phyloP scores from a whole-genome alignment of 495 filamentous ascomycete genomes.

The Hyaloscypha bicolor region DNA sequence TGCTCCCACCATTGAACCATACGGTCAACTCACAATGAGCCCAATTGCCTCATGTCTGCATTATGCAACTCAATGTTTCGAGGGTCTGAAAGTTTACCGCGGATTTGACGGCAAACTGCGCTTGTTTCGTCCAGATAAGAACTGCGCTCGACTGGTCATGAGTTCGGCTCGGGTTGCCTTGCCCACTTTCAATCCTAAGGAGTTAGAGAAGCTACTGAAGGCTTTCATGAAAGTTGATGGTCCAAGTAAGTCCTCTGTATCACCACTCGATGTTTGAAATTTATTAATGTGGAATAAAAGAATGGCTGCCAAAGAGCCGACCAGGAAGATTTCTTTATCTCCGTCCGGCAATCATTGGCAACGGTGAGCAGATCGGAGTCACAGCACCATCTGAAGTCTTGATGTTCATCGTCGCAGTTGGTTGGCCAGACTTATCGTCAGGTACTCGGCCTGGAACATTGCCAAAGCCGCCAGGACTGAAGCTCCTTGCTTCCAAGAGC shows the following conservation, averaged over 20 bases:
- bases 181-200: constrained; percentile 69
- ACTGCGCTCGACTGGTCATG: constrained; percentile 70
- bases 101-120: constrained; percentile 80
- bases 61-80: constrained; percentile 91
- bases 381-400: constrained; percentile 78
- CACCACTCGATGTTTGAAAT: background rate
- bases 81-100: constrained; percentile 88
- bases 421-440: constrained; percentile 61
- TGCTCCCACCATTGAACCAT: constrained; percentile 75
- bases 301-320: constrained; percentile 75
- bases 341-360: constrained; percentile 85
- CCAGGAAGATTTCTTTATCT: constrained; percentile 75
- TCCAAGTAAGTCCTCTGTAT: constrained; percentile 30
- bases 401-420: constrained; percentile 76
- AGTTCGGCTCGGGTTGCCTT: constrained; percentile 75
- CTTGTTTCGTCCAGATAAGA: constrained; percentile 80
- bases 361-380: constrained; percentile 76
- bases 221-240: constrained; percentile 71
- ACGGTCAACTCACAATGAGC: constrained; percentile 76
- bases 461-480: constrained; percentile 52
- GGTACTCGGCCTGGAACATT: constrained; percentile 47
- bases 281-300: constrained; percentile 4
- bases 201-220: constrained; percentile 73
- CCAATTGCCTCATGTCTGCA: constrained; percentile 83
- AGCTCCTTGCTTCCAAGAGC: constrained; percentile 73